Evolutionary conservation across 164 flowering plant genomes (phyloP), one percentile per base, ranked within the genome.

Genomic region (Nymphaea thermarum): DNA sequence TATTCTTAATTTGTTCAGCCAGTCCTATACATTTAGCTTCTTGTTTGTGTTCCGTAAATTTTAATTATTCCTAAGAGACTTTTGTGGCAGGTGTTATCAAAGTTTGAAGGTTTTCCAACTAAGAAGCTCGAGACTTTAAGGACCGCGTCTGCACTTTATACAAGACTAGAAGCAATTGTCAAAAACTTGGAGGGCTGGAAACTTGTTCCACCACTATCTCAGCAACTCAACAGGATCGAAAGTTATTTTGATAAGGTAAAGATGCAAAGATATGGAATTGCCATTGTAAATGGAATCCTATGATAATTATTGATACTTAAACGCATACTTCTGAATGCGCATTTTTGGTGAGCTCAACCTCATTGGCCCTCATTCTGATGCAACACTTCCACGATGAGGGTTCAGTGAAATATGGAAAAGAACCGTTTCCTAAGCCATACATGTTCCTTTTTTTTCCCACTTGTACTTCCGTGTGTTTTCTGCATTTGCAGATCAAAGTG

Each of bases 91-190:
- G 91, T 92, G n/a, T 69, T 92, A 16, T 76, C 87, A 70, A 78
- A 96, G 78, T 88, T 89, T 72, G 89, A 89, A 76, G 92, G 79
- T 53, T 92, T 92, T 68, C 98, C 98, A 0, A 44, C 66, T 55
- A 87, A 86, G 78, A 92, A 88, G 76, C 71, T 92, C 71, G 96
- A 89, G 76, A 74, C 86, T 43, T 63, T 92, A 67, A 83, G 98
- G 74, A 85, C 71, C 69, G 92, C 94, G 16, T 83, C 91, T 71
- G 85, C 94, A 63, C 71, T 89, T 12, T 82, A 78, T 77, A 41
- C 75, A 53, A 86, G 83, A 76, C 75, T 92, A 8, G 73, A 88
- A 65, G 74, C 80, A 42, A 81, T 88, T 4, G 55, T 71, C 17
- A 70, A 70, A 43, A 82, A 77, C 73, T 73, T 92, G 43, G 77